phyloP scores from a whole-genome alignment of 2,329 filamentous ascomycete genomes.

The Gliomastix tumulicola region DNA sequence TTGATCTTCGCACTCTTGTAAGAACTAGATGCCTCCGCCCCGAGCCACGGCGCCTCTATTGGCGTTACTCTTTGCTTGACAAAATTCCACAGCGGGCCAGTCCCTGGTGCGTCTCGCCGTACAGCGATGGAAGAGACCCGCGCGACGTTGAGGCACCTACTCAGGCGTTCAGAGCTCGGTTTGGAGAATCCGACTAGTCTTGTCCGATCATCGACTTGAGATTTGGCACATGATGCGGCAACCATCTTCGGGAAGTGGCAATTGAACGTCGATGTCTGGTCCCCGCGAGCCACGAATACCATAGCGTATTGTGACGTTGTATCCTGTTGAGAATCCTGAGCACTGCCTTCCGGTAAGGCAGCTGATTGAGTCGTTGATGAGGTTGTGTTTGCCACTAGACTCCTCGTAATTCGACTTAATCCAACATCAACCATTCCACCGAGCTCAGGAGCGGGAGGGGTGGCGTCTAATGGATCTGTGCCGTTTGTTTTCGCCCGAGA shows the following conservation, averaged over 20 bases:
- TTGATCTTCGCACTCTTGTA: conserved; percentile 26
- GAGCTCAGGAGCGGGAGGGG: conserved; percentile 38
- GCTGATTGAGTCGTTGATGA: too few species aligned
- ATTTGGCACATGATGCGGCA: conserved; percentile 36
- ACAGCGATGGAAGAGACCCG: conserved; percentile 60
- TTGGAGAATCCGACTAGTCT: conserved; percentile 58
- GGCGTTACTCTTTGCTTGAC: conserved; percentile 42
- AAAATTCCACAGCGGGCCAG: conserved; percentile 49
- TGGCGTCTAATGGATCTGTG: conserved; percentile 16
- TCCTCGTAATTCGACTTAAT: conserved; percentile 54
- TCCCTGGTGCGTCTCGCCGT: conserved; percentile 45
- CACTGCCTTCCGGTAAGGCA: too few species aligned
- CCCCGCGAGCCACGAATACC: conserved; percentile 52
- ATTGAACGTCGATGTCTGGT: conserved; percentile 50
- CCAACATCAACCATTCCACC: conserved; percentile 55
- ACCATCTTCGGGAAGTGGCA: conserved; percentile 53
- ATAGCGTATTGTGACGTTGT: too few species aligned
- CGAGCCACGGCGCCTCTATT: conserved; percentile 48
- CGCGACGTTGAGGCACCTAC: conserved; percentile 50
- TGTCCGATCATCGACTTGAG: conserved; percentile 30
- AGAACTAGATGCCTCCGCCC: conserved; percentile 9
- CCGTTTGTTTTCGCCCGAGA: conserved; percentile 14
- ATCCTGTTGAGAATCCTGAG: too few species aligned
- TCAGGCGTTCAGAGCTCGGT: conserved; percentile 49
- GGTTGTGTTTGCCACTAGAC: conserved; percentile 40